Evolutionary conservation across 345 rosid species (phyloP), one percentile per base, ranked within the genome.

Genomic region (Dimocarpus longan): DNA sequence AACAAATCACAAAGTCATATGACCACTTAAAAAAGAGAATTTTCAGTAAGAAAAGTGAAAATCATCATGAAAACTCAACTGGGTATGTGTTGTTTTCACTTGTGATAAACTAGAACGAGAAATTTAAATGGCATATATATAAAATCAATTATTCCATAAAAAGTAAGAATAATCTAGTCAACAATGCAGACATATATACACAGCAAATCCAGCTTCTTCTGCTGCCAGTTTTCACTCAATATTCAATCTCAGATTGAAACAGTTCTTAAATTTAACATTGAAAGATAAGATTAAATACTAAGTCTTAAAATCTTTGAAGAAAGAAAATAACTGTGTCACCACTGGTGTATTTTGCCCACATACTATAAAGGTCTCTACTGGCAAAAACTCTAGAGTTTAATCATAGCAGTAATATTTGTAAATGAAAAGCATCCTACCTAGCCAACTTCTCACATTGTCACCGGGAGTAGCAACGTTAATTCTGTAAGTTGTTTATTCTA

Each of bases 191-290:
- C n/a, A n/a, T 1, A 8, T 26, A 74, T 42, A 4, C 62, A 24
- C 68, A 74, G n/a, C 22, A 74, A 24, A 65, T 18, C 62, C 62
- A 46, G 1, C 70, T 65, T 39, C 50, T 57, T 50, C 62, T 18
- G 28, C 48, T 48, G 50, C 59, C 44, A 70, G 68, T 60, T 62
- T 40, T 63, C 52, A 73, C 70, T 67, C 76, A 78, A 73, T 66
- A 76, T 73, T 70, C 59, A 59, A 67, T 62, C 59, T 75, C 72
- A 60, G 62, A 73, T 39, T 52, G 63, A 43, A 66, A 22, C 50
- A 59, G 24, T 54, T 50, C 60, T 8, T 54, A 59, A 15, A 44
- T 67, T 12, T 8, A 42, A 42, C 43, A 76, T 18, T 19, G 46
- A 5, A 60, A 73, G 5, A n/a, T 15, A 24, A 71, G 9, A 76